These are phyloP conservation scores for Aspergillus luchuensis DNA, from an alignment of 2,329 filamentous ascomycete genomes.

Conservation along the genomic window DNA sequence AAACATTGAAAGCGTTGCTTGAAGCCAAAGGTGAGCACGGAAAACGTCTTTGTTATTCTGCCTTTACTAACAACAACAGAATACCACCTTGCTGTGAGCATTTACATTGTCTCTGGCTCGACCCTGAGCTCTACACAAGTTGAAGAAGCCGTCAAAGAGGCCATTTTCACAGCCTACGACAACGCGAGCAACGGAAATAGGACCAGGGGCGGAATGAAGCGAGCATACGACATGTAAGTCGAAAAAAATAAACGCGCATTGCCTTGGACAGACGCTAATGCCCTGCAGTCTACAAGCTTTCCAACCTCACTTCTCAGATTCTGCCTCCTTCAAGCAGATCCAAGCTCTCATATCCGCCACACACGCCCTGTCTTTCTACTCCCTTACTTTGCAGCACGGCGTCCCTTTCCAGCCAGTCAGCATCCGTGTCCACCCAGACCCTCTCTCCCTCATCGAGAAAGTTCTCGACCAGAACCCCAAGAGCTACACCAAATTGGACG, in stretches of 20 bases:
- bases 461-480: conserved; percentile 63
- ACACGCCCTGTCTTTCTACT: conserved; percentile 66
- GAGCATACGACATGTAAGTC: conserved; percentile 58
- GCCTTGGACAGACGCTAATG: neutral
- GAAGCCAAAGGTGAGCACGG: conserved; percentile 44
- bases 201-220: conserved; percentile 64
- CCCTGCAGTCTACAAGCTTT: conserved; percentile 45
- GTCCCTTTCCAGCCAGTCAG: conserved; percentile 68
- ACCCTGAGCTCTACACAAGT: conserved; percentile 50
- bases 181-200: conserved; percentile 67
- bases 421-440: conserved; percentile 64
- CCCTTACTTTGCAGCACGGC: conserved; percentile 63
- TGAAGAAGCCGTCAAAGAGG: conserved; percentile 55
- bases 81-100: conserved; percentile 44
- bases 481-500: conserved; percentile 66
- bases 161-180: conserved; percentile 61
- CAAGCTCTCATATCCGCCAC: conserved; percentile 61
- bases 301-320: conserved; percentile 44
- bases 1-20: conserved; percentile 59
- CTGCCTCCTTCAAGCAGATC: conserved; percentile 46
- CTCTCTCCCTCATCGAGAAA: conserved; percentile 60
- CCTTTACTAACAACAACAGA: conserved; percentile 33
- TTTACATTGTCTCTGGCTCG: conserved; percentile 38
- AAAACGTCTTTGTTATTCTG: neutral
- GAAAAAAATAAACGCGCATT: neutral